Conservation (phyloP, 345 rosid species). For the Sonneratia caseolaris region DNA sequence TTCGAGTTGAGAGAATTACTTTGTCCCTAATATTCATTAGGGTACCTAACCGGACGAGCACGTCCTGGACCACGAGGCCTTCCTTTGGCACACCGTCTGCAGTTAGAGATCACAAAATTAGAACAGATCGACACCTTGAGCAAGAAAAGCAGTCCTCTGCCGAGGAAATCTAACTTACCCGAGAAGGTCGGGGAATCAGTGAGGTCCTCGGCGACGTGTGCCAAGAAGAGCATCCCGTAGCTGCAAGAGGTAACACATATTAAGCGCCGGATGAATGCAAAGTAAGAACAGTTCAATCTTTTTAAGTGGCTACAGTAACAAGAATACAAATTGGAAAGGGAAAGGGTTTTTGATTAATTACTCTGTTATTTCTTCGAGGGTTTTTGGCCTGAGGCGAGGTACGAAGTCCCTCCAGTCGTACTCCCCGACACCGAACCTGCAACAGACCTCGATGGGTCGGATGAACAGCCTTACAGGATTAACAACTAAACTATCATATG, state of each 20-base stretch:
- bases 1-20: slow-evolving; percentile 34
- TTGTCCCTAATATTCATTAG: slow-evolving; percentile 59
- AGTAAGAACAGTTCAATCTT: background rate
- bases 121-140: background rate
- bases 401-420: slow-evolving; percentile 84
- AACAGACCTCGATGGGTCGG: slow-evolving; percentile 9
- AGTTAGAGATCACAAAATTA: slow-evolving; percentile 19
- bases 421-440: slow-evolving; percentile 86
- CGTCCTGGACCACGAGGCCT: slow-evolving; percentile 86
- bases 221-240: slow-evolving; percentile 61
- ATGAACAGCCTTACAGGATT: background rate
- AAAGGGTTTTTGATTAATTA: slow-evolving; percentile 22
- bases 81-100: slow-evolving; percentile 98
- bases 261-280: background rate
- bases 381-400: slow-evolving; percentile 83
- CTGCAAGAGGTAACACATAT: slow-evolving; percentile 24
- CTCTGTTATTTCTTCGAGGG: slow-evolving; percentile 70
- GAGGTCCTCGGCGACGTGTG: slow-evolving; percentile 62
- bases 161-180: slow-evolving; percentile 31
- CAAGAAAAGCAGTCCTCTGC: background rate
- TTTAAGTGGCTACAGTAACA: background rate
- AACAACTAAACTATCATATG: background rate
- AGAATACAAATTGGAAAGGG: background rate
- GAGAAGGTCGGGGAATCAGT: slow-evolving; percentile 53
- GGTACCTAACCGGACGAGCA: slow-evolving; percentile 67